Base-by-base conservation (phyloP, 176 grass and related monocot genomes). In the Neostapfia colusana region DNA sequence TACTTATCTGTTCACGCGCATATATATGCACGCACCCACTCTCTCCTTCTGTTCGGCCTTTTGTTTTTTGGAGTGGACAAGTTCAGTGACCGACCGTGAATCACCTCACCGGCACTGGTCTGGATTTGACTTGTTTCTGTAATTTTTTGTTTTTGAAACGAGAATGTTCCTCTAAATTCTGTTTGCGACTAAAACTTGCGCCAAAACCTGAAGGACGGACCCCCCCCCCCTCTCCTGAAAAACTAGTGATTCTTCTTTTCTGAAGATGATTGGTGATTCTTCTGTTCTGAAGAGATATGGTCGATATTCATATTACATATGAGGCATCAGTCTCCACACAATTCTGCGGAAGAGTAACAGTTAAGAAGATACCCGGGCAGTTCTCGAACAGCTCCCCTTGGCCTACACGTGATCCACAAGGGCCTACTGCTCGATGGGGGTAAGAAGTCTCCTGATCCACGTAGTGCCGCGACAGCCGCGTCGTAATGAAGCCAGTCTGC, bases 1-100 rank as follows among this genome's bases (percentile, higher is more conserved):
- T n/a, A n/a, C n/a, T n/a, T n/a, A n/a, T n/a, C n/a, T 74, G 36
- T 63, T 84, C 41, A 69, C 61, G 63, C 42, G 18, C 12, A 75
- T 45, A 2, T 45, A 23, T 27, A n/a, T 46, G 41, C 42, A 73
- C 59, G 67, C 43, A 45, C 4, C 8, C 36, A 14, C 5, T 28
- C 0, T 49, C 3, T 1, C 5, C 5, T 16, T 63, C 11, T 44
- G 9, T 73, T 3, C 18, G 21, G 14, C 3, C 16, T 1, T 63
- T 26, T 56, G 17, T 35, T 26, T 35, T 26, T 67, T 31, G 12
- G 37, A 38, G 8, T 38, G 26, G 59, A 63, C 18, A 44, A 26
- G 63, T 80, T 41, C 25, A 59, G 45, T 57, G 72, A 20, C 37
- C 38, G 72, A 20, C 37, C 38, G n/a, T 26, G 38, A 43, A 21